Evolutionary conservation across 2,329 filamentous ascomycete genomes (phyloP).

Genomic region (Trichophyton mentagrophytes): DNA sequence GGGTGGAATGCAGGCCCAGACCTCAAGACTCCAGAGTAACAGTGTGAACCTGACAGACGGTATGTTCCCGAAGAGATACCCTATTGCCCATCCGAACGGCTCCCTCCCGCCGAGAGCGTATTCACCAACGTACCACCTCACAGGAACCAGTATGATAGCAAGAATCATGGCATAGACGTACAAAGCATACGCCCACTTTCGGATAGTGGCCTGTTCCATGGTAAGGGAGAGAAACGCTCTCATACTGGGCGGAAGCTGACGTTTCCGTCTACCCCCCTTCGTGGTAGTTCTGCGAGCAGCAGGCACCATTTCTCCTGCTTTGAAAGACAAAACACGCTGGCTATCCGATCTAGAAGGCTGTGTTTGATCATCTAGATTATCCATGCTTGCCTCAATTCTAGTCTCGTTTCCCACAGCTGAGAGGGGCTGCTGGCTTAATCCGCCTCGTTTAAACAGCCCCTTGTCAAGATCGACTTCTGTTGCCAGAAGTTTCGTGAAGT

Average conservation of each 20-base stretch:
- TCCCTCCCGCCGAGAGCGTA: constrained; percentile 60
- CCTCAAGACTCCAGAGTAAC: constrained; percentile 52
- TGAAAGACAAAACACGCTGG: constrained; percentile 38
- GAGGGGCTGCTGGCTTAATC: not conserved
- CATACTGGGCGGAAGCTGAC: constrained; percentile 50
- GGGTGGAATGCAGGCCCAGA: constrained; percentile 62
- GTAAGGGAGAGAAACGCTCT: constrained; percentile 72
- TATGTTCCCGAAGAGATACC: constrained; percentile 75
- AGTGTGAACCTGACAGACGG: constrained; percentile 59
- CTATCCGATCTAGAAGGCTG: not conserved
- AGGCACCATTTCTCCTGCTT: constrained; percentile 17
- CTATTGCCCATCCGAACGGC: constrained; percentile 82
- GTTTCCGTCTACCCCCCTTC: constrained; percentile 52
- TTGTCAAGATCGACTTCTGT: not conserved
- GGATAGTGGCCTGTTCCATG: constrained; percentile 56
- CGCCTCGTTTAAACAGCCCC: not conserved
- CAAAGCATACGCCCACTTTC: constrained; percentile 72
- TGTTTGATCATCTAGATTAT: not conserved
- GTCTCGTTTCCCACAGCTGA: not conserved
- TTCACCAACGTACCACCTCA: constrained; percentile 56
- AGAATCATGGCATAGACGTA: constrained; percentile 62
- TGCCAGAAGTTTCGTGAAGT: constrained; percentile 1
- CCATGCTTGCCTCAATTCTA: not conserved
- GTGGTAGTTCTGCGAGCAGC: constrained; percentile 32
- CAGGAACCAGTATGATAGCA: constrained; percentile 53